Percentiles rank a stretch among this genome's conserved stretches.
Evolutionary conservation across 306 rosid species (phyloP).

Genomic region (Albizia julibrissin): DNA sequence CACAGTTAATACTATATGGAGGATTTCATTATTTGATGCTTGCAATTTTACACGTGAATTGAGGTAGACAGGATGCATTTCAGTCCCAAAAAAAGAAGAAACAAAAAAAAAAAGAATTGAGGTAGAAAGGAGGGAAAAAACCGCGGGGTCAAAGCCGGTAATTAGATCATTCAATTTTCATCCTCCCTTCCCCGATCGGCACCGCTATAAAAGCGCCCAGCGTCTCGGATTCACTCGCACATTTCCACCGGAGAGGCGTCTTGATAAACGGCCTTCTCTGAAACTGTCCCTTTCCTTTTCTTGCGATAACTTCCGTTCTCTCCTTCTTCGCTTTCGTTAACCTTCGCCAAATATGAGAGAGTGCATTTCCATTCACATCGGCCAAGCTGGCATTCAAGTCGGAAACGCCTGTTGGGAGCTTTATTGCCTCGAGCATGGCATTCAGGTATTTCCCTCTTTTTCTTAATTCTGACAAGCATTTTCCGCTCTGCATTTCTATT

Average conservation of each 20-base stretch:
- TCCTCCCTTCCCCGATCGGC: neutral
- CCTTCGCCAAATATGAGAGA: constrained; percentile 47
- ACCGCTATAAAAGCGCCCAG: constrained; percentile 20
- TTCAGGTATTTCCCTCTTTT: constrained; percentile 44
- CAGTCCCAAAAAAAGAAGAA: too few relatives aligned
- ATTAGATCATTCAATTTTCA: neutral
- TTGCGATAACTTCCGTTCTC: neutral
- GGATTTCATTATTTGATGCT: too few relatives aligned
- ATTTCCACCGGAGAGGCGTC: constrained; percentile 46
- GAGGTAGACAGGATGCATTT: neutral
- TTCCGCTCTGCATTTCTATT: neutral
- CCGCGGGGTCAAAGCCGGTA: neutral
- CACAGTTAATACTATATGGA: too few relatives aligned
- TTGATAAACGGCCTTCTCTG: constrained; percentile 56
- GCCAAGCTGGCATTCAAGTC: constrained; percentile 74
- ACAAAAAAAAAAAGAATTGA: too few relatives aligned
- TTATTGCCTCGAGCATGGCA: constrained; percentile 70
- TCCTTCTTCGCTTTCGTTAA: neutral
- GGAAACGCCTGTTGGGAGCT: constrained; percentile 76
- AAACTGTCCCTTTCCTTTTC: too few relatives aligned
- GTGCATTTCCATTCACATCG: constrained; percentile 71
- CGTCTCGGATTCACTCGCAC: neutral
- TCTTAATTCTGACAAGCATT: neutral
- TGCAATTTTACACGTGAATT: too few relatives aligned
- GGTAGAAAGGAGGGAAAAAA: neutral